Conservation (phyloP, 2,329 filamentous ascomycete genomes). For the Penicillium sp. region DNA sequence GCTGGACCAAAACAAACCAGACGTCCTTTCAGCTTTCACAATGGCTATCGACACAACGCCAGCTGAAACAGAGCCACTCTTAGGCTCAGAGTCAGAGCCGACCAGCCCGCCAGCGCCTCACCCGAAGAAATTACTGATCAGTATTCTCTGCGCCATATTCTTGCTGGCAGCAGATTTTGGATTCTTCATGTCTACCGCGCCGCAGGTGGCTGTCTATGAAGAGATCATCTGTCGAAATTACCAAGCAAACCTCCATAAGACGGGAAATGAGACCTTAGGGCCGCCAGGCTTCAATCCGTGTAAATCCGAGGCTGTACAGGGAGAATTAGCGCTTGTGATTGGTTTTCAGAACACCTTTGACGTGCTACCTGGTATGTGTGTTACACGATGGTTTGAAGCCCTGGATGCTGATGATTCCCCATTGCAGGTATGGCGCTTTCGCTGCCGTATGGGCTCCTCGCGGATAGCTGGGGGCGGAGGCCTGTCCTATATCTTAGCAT, state of each 20-base stretch:
- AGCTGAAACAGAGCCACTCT: constrained; percentile 12
- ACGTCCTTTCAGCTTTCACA: neutral
- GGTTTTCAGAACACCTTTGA: constrained; percentile 30
- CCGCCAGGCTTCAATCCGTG: constrained; percentile 17
- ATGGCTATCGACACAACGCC: neutral
- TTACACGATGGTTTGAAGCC: neutral
- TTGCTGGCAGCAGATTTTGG: constrained; percentile 24
- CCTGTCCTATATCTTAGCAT: constrained; percentile 25
- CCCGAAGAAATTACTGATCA: constrained; percentile 18
- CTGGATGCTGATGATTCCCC: neutral
- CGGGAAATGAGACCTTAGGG: neutral
- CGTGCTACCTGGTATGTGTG: constrained; percentile 21
- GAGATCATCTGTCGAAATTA: constrained; percentile 28
- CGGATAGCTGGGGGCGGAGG: constrained; percentile 30
- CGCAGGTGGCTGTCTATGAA: constrained; percentile 30
- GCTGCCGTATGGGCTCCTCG: constrained; percentile 30
- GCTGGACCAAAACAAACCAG: too few species aligned
- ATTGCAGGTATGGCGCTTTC: constrained; percentile 27
- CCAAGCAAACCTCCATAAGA: constrained; percentile 8
- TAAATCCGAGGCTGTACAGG: constrained; percentile 32
- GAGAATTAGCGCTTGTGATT: constrained; percentile 29
- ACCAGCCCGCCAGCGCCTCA: neutral
- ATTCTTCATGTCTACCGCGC: constrained; percentile 19
- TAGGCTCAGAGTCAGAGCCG: constrained; percentile 1
- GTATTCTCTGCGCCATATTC: constrained; percentile 16